A percentile compares a stretch with the other conserved stretches of the same genome.
Evolutionary conservation across 805 yeast species (phyloP).

Genomic region (Kockiozyma suomiensis): DNA sequence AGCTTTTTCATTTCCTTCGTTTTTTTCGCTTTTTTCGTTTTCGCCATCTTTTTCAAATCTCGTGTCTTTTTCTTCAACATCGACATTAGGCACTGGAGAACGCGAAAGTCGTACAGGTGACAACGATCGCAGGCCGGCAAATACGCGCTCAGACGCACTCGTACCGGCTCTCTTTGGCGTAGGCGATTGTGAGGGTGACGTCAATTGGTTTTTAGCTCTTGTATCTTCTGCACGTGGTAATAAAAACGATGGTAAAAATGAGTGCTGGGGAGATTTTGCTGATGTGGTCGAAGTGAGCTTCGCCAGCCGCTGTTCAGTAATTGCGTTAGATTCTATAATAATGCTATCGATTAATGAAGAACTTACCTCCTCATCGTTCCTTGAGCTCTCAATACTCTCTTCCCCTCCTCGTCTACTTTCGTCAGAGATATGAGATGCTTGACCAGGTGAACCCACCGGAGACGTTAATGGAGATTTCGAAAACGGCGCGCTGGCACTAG

Average conservation of each 20-base stretch:
- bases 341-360: too few relatives aligned
- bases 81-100: not conserved
- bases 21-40: too few relatives aligned
- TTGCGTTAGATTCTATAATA: too few relatives aligned
- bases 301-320: conserved; percentile 2
- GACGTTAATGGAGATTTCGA: conserved; percentile 6
- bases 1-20: not conserved
- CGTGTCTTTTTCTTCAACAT: too few relatives aligned
- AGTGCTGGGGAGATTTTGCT: not conserved
- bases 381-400: not conserved
- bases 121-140: not conserved
- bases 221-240: not conserved
- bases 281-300: not conserved
- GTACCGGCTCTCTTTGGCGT: conserved; percentile 1
- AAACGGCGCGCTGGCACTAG: conserved; percentile 5
- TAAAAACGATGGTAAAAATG: not conserved
- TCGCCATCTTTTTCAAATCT: too few relatives aligned
- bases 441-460: not conserved
- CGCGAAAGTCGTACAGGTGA: not conserved
- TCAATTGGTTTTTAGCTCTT: not conserved
- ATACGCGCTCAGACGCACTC: too few relatives aligned
- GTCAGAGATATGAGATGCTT: not conserved
- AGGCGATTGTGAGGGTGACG: conserved; percentile 14
- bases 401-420: not conserved
- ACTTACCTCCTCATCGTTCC: not conserved